These are phyloP conservation scores for Saksenaea oblongispora DNA, from an alignment of 371 early-diverging fungal species.

Conservation along the genomic window DNA sequence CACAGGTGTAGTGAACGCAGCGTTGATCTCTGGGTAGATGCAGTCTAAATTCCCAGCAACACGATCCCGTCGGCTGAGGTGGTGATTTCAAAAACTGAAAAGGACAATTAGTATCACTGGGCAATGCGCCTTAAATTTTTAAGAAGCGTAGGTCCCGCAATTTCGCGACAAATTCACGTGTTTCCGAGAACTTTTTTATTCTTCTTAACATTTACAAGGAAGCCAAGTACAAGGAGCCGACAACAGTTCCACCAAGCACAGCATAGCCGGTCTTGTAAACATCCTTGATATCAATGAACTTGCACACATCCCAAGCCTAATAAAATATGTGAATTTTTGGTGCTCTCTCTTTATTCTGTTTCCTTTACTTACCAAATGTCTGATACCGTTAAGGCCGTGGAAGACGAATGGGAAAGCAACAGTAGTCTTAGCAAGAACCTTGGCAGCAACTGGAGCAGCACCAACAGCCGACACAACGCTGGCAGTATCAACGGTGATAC, in stretches of 20 bases:
- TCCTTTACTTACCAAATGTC: conserved; percentile 74
- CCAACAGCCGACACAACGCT: conserved; percentile 53
- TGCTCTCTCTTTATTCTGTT: neutral
- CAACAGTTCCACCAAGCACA: conserved; percentile 68
- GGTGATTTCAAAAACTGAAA: too few relatives aligned
- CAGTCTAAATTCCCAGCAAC: too few relatives aligned
- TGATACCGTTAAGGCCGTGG: conserved; percentile 87
- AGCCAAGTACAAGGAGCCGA: conserved; percentile 60
- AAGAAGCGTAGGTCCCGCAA: too few relatives aligned
- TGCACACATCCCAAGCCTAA: conserved; percentile 84
- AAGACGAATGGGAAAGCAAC: conserved; percentile 77
- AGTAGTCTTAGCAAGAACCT: conserved; percentile 44
- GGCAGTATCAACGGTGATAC: conserved; percentile 65
- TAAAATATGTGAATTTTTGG: neutral
- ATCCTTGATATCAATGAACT: conserved; percentile 68
- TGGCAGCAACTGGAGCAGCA: conserved; percentile 47
- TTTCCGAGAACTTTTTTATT: conserved; percentile 5
- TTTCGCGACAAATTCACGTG: neutral
- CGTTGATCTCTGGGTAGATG: too few relatives aligned
- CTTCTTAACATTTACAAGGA: conserved; percentile 44
- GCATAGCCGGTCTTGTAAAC: conserved; percentile 85
- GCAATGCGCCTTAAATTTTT: too few relatives aligned
- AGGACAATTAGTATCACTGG: too few relatives aligned
- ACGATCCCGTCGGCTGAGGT: too few relatives aligned
- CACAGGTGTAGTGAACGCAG: too few relatives aligned